A percentile compares a stretch with the other conserved stretches of the same genome.
These are phyloP conservation scores for Erodium maritimum DNA, from an alignment of 345 rosid species.

Conservation along the genomic window DNA sequence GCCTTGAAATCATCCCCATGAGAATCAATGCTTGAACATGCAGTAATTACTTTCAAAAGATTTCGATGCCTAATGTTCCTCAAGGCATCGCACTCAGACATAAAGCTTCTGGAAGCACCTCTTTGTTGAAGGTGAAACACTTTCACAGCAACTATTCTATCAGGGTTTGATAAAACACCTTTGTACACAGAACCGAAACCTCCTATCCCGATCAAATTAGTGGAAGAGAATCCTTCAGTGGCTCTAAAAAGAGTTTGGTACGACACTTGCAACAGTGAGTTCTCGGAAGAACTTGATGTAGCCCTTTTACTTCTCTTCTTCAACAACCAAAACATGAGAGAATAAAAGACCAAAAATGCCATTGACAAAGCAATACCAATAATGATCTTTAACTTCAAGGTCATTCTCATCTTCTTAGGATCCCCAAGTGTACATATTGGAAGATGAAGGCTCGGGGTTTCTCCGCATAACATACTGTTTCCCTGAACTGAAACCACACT, in stretches of 20 bases:
- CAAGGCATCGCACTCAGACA: slow-evolving; percentile 35
- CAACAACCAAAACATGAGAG: background rate
- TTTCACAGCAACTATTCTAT: slow-evolving; percentile 8
- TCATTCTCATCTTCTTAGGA: background rate
- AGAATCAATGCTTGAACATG: slow-evolving; percentile 20
- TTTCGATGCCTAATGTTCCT: slow-evolving; percentile 25
- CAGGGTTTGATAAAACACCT: slow-evolving; percentile 1
- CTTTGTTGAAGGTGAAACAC: slow-evolving; percentile 11
- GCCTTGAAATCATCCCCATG: slow-evolving; percentile 22
- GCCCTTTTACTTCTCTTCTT: background rate
- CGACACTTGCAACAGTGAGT: background rate
- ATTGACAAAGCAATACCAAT: no score
- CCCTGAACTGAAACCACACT: slow-evolving; percentile 4
- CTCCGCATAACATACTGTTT: slow-evolving; percentile 11
- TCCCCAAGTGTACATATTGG: background rate
- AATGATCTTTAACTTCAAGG: background rate
- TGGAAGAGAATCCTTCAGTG: slow-evolving; percentile 16
- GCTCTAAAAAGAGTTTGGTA: slow-evolving; percentile 8
- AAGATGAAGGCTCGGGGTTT: slow-evolving; percentile 1
- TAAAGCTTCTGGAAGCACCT: slow-evolving; percentile 18
- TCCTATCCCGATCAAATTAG: slow-evolving; percentile 17
- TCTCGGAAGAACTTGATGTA: background rate
- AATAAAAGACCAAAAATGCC: background rate
- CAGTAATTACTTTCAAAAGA: slow-evolving; percentile 26
- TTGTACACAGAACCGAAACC: slow-evolving; percentile 19